Evolutionary conservation across 176 grass and related monocot species (phyloP).

Genomic region (Chrysopogon serrulatus): DNA sequence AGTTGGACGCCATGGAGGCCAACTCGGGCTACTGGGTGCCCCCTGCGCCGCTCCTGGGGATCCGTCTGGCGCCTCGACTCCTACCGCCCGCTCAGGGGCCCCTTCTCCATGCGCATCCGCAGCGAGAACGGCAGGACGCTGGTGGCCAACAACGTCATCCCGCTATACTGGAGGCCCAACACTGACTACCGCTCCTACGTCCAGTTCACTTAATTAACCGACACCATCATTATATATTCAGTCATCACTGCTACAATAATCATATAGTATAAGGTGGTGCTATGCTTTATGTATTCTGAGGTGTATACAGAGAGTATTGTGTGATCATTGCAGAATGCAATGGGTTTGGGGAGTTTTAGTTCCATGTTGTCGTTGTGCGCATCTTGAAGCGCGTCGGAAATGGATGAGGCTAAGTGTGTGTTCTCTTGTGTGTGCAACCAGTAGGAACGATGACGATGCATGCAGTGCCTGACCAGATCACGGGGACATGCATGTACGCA

Average conservation of each 20-base stretch:
- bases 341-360: neutral
- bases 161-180: slow-evolving; percentile 42
- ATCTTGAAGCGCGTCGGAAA: neutral
- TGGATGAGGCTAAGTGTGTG: slow-evolving; percentile 21
- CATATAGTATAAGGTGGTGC: neutral
- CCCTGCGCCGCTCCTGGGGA: slow-evolving; percentile 52
- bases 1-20: slow-evolving; percentile 43
- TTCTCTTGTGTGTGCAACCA: slow-evolving; percentile 9
- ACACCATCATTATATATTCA: neutral
- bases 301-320: neutral
- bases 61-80: slow-evolving; percentile 61
- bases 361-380: neutral
- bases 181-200: slow-evolving; percentile 44
- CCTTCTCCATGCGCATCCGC: slow-evolving; percentile 58
- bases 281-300: neutral
- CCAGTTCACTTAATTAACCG: slow-evolving; percentile 46
- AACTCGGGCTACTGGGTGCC: slow-evolving; percentile 26
- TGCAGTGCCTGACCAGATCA: slow-evolving; percentile 7
- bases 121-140: slow-evolving; percentile 25
- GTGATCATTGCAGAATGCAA: neutral
- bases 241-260: neutral
- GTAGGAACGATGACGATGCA: neutral
- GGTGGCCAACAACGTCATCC: slow-evolving; percentile 52
- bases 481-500: neutral
- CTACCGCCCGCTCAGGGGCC: slow-evolving; percentile 30